Base-by-base conservation (phyloP, 106 monocot genomes). In the Cymbidium sinense region DNA sequence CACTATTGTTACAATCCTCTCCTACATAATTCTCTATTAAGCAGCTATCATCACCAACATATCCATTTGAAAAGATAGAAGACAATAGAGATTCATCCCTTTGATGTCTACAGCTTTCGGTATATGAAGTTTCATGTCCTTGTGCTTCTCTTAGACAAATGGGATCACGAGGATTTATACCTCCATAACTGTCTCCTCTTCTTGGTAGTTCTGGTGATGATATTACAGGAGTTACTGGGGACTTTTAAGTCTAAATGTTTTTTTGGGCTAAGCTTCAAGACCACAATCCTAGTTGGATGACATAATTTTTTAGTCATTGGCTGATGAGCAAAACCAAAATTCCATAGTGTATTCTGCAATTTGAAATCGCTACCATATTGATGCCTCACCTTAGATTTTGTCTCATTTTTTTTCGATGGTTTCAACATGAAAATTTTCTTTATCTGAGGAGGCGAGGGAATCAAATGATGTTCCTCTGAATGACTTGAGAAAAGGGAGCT, bases 231-330 rank as follows among this genome's bases (percentile, higher is more conserved):
- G 20, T 28, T 41, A 52, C 50, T 11, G 44, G 4, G 64, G 35
- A 7, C 30, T n/a, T 77, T 85, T 34, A 70, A 23, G 20, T 87
- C 78, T n/a, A n/a, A n/a, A n/a, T n/a, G n/a, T n/a, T n/a, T n/a
- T n/a, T n/a, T n/a, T n/a, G n/a, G n/a, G n/a, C 80, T 87, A 28
- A 88, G 91, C 52, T 88, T 91, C 50, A 91, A 83, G 19, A 78
- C 37, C 73, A 50, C 21, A 35, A 36, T 76, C 50, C 33, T 70
- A 17, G n/a, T n/a, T n/a, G n/a, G n/a, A n/a, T n/a, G n/a, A n/a
- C n/a, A n/a, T n/a, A n/a, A n/a, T n/a, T n/a, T n/a, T n/a, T n/a
- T n/a, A n/a, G n/a, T 34, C 4, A n/a, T n/a, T n/a, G n/a, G n/a
- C n/a, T n/a, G n/a, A n/a, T n/a, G n/a, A n/a, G n/a, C n/a, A n/a